Evolutionary conservation across 345 rosid genomes (phyloP), one percentile per base, ranked within the genome.

Genomic region (Acer yangbiense): DNA sequence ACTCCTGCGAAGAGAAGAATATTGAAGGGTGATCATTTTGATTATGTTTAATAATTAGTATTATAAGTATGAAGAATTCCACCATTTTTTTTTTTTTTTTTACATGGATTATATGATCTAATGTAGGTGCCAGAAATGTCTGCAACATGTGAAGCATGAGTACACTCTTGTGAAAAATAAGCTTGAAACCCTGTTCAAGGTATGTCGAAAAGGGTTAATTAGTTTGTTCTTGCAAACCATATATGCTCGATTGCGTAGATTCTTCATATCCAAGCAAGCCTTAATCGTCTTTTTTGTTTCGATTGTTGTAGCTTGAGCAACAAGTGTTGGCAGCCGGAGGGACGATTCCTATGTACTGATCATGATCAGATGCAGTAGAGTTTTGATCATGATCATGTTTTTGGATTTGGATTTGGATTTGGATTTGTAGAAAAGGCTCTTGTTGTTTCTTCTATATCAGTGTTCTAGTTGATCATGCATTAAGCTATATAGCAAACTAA

Each of bases 181-280:
- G 87, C 89, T 91, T 16, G 90, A 91, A 77, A 82, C 88, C 17
- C 82, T 89, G 64, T 87, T 91, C 86, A 78, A 85, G 85, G 95
- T 86, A 84, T 62, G 60, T 25, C 39, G 52, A 48, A 32, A 32
- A 60, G 41, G 50, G 21, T 35, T 35, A 35, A 35, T 35, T 41
- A 9, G 32, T 23, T 10, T 7, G 1, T 48, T 74, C 44, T 63
- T 61, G 18, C 61, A 12, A 18, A 35, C 25, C 21, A 60, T 21
- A 44, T 63, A 11, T 50, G 16, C 3, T 50, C 54, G 17, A 29
- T 29, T 4, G 35, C 0, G 54, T 50, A 13, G 16, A 57, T 20
- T 60, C 64, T 12, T 69, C 35, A 32, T n/a, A 63, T 57, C 6
- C 71, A 16, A 60, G 11, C 43, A 43, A 43, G 46, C 62, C 13